phyloP scores from a whole-genome alignment of 495 filamentous ascomycete genomes.

The Neurospora sp. region DNA sequence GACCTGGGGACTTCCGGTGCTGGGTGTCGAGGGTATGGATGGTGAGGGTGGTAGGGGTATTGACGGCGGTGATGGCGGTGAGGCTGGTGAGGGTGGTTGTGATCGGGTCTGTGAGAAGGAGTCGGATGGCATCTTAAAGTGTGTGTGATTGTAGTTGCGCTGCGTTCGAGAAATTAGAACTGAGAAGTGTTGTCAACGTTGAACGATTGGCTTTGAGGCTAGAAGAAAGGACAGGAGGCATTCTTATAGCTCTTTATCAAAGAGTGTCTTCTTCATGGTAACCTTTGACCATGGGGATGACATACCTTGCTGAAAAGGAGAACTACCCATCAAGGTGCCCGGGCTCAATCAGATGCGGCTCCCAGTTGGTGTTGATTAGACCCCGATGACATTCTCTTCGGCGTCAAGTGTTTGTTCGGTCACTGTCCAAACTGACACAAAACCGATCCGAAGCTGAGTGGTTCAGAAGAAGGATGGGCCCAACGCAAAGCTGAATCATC shows the following conservation, averaged over 20 bases:
- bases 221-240: not conserved
- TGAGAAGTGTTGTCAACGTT: not conserved
- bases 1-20: not conserved
- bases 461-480: not conserved
- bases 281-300: not conserved
- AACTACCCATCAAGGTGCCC: not conserved
- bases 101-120: not conserved
- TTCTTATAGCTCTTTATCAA: not conserved
- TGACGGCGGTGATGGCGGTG: not conserved
- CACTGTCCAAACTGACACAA: not conserved
- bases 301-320: not conserved
- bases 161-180: not conserved
- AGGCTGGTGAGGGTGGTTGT: not conserved
- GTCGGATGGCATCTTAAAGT: not conserved
- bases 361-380: not conserved
- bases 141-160: not conserved
- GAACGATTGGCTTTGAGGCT: not conserved
- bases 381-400: not conserved
- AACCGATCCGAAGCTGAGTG: not conserved
- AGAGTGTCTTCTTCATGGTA: not conserved
- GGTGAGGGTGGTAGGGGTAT: not conserved
- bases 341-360: not conserved
- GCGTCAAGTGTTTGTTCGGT: not conserved
- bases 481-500: not conserved
- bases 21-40: not conserved